phyloP scores from a whole-genome alignment of 2,329 filamentous ascomycete genomes.

The Talaromyces sp. region DNA sequence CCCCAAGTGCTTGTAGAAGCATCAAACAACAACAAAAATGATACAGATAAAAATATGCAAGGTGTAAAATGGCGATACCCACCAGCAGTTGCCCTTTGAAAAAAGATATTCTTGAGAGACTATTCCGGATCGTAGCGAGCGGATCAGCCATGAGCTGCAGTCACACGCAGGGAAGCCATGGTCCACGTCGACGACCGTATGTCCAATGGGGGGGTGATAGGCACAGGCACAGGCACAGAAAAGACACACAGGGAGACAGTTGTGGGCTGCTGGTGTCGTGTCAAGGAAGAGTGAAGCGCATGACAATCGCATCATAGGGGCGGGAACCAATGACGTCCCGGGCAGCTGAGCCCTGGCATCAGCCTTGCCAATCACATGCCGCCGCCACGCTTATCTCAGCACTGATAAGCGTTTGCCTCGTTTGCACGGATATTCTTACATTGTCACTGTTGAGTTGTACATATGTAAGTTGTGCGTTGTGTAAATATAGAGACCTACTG shows the following conservation, averaged over 20 bases:
- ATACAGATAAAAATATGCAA: background rate
- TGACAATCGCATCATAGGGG: conserved; percentile 8
- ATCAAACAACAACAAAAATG: background rate
- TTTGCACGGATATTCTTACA: background rate
- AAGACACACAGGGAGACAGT: background rate
- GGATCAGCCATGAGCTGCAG: conserved; percentile 12
- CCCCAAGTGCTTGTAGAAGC: background rate
- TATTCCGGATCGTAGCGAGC: conserved; percentile 7
- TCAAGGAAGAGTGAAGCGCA: conserved; percentile 9
- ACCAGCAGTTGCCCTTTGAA: background rate
- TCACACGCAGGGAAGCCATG: conserved; percentile 11
- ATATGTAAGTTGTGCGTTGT: too few species aligned
- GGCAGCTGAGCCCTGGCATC: conserved; percentile 3
- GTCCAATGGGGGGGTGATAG: background rate
- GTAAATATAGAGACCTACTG: background rate
- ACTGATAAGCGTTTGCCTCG: conserved; percentile 1
- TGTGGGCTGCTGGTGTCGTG: conserved; percentile 8
- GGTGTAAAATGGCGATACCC: background rate
- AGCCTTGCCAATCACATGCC: conserved; percentile 11
- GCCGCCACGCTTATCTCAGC: background rate
- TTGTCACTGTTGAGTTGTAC: too few species aligned
- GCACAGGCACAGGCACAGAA: background rate
- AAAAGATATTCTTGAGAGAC: background rate
- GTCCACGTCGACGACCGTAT: conserved; percentile 5
- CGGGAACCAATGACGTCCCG: conserved; percentile 7